Evolutionary conservation across 2,329 filamentous ascomycete genomes (phyloP).

Genomic region (Acarospora socialis): DNA sequence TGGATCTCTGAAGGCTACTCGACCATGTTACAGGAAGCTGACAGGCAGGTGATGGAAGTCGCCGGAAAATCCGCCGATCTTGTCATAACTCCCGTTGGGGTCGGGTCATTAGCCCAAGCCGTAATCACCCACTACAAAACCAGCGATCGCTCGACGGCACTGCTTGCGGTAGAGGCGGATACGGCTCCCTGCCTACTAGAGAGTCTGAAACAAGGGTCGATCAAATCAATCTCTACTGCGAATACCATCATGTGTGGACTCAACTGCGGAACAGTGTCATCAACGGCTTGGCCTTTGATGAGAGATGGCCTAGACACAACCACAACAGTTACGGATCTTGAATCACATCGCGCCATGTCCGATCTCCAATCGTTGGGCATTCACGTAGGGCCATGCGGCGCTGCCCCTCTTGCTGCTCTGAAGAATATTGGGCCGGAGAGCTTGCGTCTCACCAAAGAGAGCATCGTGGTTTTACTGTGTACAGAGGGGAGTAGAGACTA

Average conservation of each 20-base stretch:
- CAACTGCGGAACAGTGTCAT: slow-evolving; percentile 56
- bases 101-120: slow-evolving; percentile 58
- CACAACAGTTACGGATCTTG: slow-evolving; percentile 45
- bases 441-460: slow-evolving; percentile 30
- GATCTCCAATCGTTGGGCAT: slow-evolving; percentile 37
- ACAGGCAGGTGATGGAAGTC: slow-evolving; percentile 40
- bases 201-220: slow-evolving; percentile 34
- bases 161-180: slow-evolving; percentile 59
- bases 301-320: slow-evolving; percentile 44
- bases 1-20: slow-evolving; percentile 69
- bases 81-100: slow-evolving; percentile 53
- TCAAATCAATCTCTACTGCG: slow-evolving; percentile 38
- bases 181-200: slow-evolving; percentile 41
- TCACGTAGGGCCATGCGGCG: slow-evolving; percentile 48
- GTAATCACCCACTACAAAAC: slow-evolving; percentile 52
- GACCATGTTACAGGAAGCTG: slow-evolving; percentile 56
- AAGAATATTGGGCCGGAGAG: slow-evolving; percentile 30
- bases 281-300: slow-evolving; percentile 49
- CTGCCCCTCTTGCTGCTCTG: slow-evolving; percentile 41
- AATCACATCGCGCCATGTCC: slow-evolving; percentile 45
- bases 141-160: slow-evolving; percentile 19
- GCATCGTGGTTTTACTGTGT: slow-evolving; percentile 49
- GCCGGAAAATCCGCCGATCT: slow-evolving; percentile 29
- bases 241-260: slow-evolving; percentile 61
- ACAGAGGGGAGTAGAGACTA: slow-evolving; percentile 51